Evolutionary conservation across 78 protist genomes (phyloP), one percentile per base, ranked within the genome.

Genomic region (Cavenderia fasciculata): DNA sequence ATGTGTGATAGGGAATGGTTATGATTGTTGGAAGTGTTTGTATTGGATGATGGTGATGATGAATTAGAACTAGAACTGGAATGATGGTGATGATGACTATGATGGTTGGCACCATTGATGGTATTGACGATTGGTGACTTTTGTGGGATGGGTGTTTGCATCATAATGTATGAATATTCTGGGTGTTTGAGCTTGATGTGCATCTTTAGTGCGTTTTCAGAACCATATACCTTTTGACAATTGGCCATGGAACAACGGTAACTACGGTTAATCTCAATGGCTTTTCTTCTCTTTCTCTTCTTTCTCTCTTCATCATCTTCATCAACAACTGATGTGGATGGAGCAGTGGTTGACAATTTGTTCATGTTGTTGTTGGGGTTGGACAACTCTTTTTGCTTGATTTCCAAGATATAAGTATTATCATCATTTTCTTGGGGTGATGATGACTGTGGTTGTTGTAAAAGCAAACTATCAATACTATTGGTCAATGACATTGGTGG

Each of bases 151-250:
- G 41, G 77, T 68, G 65, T 76, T 66, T 79, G 88, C 88, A 79
- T 62, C 6, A 82, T 82, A 2, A 82, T 47, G 46, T 82, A 82
- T 68, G 65, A 78, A 43, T 82, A 86, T 52, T 77, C 94, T 23
- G 94, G 94, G 43, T 88, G 94, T 44, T 88, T 88, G 38, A 75
- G 43, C 49, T 88, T 88, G 70, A 88, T 77, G 63, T 88, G 94
- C 82, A 88, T 74, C 33, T 74, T 71, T 5, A 88, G 59, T 1
- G 94, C 94, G 57, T 77, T 77, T 49, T 88, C 94, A 0, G 94
- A 77, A 19, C 94, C 94, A 41, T 88, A 88, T 12, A 73, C 61
- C 31, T 77, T 75, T 59, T 88, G 85, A 23, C 94, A 88, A 31
- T 74, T 74, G 25, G 86, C 74, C 85, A 74, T 77, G 6, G 82